Evolutionary conservation across 1,284 basidiomycete species (phyloP).

Genomic region (Puccinia hordei): DNA sequence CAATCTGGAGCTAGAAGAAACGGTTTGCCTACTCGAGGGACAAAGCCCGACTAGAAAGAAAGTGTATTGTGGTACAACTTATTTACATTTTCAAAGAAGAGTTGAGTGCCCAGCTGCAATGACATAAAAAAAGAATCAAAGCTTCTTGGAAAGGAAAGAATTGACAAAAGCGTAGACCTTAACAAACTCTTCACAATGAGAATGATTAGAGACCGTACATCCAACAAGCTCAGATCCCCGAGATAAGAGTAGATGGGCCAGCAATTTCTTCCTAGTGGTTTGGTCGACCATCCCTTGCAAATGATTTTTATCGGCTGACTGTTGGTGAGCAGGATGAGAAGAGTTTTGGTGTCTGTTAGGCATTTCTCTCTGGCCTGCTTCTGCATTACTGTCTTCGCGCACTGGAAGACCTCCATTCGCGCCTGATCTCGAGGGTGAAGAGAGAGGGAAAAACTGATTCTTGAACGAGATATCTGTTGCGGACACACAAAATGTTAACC

Average conservation of each 20-base stretch:
- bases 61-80: too few species aligned
- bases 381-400: background rate
- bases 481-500: background rate
- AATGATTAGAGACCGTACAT: slow-evolving; percentile 1
- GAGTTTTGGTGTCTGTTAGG: background rate
- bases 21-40: too few species aligned
- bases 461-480: slow-evolving; percentile 4
- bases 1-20: too few species aligned
- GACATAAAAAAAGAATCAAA: background rate
- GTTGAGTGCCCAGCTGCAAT: too few species aligned
- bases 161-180: background rate
- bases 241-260: background rate
- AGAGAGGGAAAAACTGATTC: slow-evolving; percentile 13
- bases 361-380: background rate
- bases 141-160: background rate
- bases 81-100: too few species aligned
- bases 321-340: background rate
- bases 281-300: background rate
- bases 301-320: too few species aligned
- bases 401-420: background rate
- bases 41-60: too few species aligned
- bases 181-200: background rate
- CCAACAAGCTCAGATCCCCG: background rate
- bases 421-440: background rate
- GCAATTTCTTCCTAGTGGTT: background rate